Percentiles rank a stretch among this genome's conserved stretches.
Evolutionary conservation across 208 protist genomes (phyloP).

Genomic region (Herpetomonas samuelpessoai): DNA sequence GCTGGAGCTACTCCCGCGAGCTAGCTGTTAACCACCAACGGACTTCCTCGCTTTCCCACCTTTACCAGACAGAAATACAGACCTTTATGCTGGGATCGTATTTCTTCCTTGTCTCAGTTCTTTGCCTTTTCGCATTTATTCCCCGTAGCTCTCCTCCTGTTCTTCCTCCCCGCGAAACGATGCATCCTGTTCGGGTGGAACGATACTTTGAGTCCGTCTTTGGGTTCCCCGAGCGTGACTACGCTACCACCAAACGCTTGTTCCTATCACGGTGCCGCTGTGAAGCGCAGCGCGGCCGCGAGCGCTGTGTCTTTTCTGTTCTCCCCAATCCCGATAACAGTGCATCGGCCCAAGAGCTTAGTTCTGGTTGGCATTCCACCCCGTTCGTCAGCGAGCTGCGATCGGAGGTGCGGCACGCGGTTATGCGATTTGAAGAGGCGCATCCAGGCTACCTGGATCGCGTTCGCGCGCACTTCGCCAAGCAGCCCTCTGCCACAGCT

Average conservation of each 20-base stretch:
- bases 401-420: conserved; percentile 11
- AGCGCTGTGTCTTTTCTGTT: conserved; percentile 2
- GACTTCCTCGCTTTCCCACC: too few species aligned
- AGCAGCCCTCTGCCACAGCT: neutral
- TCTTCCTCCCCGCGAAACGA: neutral
- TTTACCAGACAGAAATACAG: too few species aligned
- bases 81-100: too few species aligned
- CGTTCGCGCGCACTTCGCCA: conserved; percentile 1
- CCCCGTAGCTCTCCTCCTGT: neutral
- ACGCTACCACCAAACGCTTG: conserved; percentile 13
- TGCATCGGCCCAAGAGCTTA: neutral
- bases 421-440: conserved; percentile 16
- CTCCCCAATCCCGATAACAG: neutral
- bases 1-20: too few species aligned
- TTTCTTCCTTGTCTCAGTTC: neutral
- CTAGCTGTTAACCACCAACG: too few species aligned
- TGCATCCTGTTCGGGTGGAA: conserved; percentile 1
- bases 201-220: conserved; percentile 39
- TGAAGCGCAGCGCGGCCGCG: conserved; percentile 4
- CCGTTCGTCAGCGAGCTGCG: conserved; percentile 42
- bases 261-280: conserved; percentile 17
- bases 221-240: conserved; percentile 24
- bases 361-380: conserved; percentile 40
- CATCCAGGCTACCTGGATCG: conserved; percentile 20
- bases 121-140: neutral